These are phyloP conservation scores for Yamadazyma conglobata DNA, from an alignment of 1,139 yeast species.

Conservation along the genomic window DNA sequence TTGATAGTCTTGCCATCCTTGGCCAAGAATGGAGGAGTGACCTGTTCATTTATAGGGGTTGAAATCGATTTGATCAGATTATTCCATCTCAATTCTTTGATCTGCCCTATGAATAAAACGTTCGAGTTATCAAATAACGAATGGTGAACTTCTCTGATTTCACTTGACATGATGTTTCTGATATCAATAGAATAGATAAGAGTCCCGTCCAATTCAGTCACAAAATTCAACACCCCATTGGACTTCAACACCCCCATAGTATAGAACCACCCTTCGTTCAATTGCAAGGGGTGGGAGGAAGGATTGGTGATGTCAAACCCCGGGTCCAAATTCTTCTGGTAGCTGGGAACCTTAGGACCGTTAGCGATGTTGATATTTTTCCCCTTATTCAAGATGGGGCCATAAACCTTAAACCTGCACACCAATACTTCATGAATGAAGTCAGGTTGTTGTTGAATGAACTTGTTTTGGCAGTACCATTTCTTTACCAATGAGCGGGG, in stretches of 20 bases:
- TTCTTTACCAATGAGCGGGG: constrained; percentile 59
- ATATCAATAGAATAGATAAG: constrained; percentile 62
- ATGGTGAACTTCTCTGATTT: constrained; percentile 64
- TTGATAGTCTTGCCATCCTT: constrained; percentile 34
- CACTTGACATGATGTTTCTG: constrained; percentile 54
- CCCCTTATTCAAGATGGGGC: constrained; percentile 50
- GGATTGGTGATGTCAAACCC: constrained; percentile 10
- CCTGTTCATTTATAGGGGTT: constrained; percentile 21
- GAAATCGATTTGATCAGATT: constrained; percentile 35
- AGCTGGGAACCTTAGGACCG: constrained; percentile 48
- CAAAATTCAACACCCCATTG: constrained; percentile 61
- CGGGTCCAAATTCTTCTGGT: constrained; percentile 22
- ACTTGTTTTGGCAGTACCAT: constrained; percentile 47
- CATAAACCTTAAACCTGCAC: constrained; percentile 63
- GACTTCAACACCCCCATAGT: constrained; percentile 72
- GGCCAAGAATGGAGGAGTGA: constrained; percentile 23
- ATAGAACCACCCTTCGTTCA: constrained; percentile 66
- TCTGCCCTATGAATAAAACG: constrained; percentile 56
- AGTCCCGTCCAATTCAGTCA: constrained; percentile 65
- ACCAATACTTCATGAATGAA: constrained; percentile 47
- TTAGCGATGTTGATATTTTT: constrained; percentile 38
- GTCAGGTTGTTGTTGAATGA: constrained; percentile 25
- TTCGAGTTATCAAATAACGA: constrained; percentile 62
- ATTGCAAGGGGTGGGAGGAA: constrained; percentile 7
- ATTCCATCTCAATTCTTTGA: constrained; percentile 49